These are phyloP conservation scores for Cordyceps pruinosa DNA, from an alignment of 2,329 filamentous ascomycete species.

Conservation along the genomic window DNA sequence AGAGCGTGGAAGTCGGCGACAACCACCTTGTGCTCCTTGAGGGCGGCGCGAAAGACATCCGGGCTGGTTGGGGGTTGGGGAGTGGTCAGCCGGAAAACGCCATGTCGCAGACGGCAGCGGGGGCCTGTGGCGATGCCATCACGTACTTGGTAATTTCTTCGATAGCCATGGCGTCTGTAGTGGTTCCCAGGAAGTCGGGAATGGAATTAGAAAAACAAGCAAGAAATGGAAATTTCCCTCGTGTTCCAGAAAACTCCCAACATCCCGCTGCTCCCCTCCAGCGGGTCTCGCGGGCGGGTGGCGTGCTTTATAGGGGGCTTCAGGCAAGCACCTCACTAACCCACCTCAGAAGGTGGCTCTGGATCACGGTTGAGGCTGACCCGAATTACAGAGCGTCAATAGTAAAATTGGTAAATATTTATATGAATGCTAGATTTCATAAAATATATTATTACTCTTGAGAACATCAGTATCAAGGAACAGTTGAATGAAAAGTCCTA, in stretches of 20 bases:
- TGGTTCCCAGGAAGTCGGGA: not conserved
- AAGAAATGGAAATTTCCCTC: not conserved
- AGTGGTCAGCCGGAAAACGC: constrained; percentile 1
- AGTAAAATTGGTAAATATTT: no score
- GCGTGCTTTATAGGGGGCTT: not conserved
- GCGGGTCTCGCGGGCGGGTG: not conserved
- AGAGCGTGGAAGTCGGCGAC: constrained; percentile 76
- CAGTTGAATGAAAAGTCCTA: no score
- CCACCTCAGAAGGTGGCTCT: no score
- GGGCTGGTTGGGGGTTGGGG: not conserved
- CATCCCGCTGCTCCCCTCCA: not conserved
- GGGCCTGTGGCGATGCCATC: not conserved
- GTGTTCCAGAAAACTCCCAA: not conserved
- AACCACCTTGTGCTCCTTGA: constrained; percentile 44
- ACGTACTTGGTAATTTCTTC: constrained; percentile 12
- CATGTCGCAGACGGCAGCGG: no score
- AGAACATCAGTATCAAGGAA: no score
- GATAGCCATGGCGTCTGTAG: constrained; percentile 5
- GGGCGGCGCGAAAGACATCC: constrained; percentile 11
- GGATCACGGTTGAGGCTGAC: no score
- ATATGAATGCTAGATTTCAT: no score
- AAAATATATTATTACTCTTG: no score
- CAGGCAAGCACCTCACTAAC: no score
- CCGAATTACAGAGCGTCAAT: no score
- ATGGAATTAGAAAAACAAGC: not conserved